phyloP scores from a whole-genome alignment of 179 eudicot species.

The Vitellaria paradoxa region DNA sequence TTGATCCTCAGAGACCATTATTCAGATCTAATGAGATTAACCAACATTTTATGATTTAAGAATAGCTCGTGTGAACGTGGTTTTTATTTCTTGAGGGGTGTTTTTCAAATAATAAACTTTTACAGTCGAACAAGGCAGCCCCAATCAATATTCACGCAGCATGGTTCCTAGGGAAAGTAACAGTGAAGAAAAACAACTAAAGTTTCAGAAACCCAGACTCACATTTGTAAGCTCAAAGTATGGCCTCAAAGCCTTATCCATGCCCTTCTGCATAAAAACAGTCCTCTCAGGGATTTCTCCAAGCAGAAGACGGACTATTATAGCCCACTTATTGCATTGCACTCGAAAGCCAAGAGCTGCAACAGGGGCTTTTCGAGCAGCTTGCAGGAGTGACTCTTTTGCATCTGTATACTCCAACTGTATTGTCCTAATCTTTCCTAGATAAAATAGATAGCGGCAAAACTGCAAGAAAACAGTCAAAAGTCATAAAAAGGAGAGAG shows the following conservation, averaged over 20 bases:
- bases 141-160: not conserved
- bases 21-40: not conserved
- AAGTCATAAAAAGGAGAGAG: not conserved
- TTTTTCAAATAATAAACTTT: not conserved
- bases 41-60: not conserved
- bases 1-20: not conserved
- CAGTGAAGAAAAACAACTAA: not conserved
- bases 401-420: conserved; percentile 97
- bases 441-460: conserved; percentile 92
- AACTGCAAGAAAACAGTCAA: conserved; percentile 45
- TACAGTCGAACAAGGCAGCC: not conserved
- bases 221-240: conserved; percentile 99
- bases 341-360: conserved; percentile 95
- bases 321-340: conserved; percentile 98
- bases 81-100: too few species aligned
- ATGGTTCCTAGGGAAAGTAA: not conserved
- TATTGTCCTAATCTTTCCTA: conserved; percentile 93
- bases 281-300: conserved; percentile 98
- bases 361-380: conserved; percentile 92
- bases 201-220: conserved; percentile 26
- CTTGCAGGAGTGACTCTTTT: conserved; percentile 95
- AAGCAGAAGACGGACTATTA: conserved; percentile 78
- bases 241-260: conserved; percentile 91
- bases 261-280: conserved; percentile 95
- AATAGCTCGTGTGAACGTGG: not conserved